Evolutionary conservation across 1,284 basidiomycete genomes (phyloP).

Genomic region (Leccinum insigne): DNA sequence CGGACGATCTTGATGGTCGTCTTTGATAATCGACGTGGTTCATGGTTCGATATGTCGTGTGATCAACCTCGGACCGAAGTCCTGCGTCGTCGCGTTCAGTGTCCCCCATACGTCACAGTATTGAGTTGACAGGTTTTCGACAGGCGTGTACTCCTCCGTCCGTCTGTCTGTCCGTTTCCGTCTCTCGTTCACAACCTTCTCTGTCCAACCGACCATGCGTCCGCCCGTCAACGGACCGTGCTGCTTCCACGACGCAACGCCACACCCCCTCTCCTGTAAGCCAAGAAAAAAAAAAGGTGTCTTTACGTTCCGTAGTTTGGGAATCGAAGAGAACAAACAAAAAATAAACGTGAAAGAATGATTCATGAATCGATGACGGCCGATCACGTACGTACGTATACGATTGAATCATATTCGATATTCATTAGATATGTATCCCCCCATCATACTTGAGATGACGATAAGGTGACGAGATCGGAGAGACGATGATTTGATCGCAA

Average conservation of each 20-base stretch:
- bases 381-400: background rate
- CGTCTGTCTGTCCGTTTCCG: background rate
- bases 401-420: background rate
- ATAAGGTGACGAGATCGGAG: background rate
- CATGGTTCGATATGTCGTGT: background rate
- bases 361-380: background rate
- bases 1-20: background rate
- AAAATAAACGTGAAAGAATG: background rate
- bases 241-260: conserved; percentile 14
- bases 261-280: conserved; percentile 5
- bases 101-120: background rate
- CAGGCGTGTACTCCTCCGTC: background rate
- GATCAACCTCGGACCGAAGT: background rate
- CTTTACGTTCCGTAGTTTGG: background rate
- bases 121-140: background rate
- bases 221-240: conserved; percentile 4
- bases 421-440: background rate
- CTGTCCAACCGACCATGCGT: background rate
- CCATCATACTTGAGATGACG: too few species aligned
- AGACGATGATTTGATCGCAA: background rate
- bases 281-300: background rate
- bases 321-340: background rate
- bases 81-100: background rate
- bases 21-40: background rate
- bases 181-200: background rate